phyloP scores from a whole-genome alignment of 768 basidiomycete genomes.

The Lactarius quietus region DNA sequence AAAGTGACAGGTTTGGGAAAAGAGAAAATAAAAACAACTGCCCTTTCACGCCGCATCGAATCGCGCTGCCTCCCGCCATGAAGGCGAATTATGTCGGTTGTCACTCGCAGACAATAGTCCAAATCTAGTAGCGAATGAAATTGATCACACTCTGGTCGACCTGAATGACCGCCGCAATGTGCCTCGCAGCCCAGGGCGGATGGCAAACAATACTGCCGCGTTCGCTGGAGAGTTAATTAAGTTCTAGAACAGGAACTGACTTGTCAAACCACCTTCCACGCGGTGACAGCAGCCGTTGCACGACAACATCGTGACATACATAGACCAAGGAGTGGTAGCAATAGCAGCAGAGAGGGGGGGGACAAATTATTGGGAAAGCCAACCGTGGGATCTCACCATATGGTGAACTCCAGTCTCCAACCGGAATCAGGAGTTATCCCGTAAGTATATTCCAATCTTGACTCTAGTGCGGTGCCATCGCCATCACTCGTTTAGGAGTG shows the following conservation, averaged over 20 bases:
- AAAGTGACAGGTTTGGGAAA: not conserved
- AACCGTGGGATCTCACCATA: not conserved
- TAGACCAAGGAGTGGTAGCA: not conserved
- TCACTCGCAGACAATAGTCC: not conserved
- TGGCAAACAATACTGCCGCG: not conserved
- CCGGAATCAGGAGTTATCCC: not conserved
- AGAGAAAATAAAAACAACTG: not conserved
- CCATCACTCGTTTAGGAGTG: not conserved
- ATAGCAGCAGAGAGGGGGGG: not conserved
- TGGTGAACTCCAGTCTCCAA: not conserved
- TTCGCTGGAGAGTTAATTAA: not conserved
- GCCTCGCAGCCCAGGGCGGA: not conserved
- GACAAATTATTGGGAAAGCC: not conserved
- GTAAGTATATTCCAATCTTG: not conserved
- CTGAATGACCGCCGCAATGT: not conserved
- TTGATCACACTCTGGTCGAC: not conserved
- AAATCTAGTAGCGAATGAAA: not conserved
- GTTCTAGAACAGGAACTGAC: not conserved
- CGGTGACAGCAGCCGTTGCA: not conserved
- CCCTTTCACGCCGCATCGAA: not conserved
- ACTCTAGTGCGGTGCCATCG: not conserved
- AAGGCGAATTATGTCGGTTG: not conserved
- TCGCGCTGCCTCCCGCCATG: not conserved
- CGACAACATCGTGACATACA: not conserved
- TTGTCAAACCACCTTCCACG: not conserved